phyloP scores from a whole-genome alignment of 805 yeast genomes.

The Maudiozyma saulgeensis region DNA sequence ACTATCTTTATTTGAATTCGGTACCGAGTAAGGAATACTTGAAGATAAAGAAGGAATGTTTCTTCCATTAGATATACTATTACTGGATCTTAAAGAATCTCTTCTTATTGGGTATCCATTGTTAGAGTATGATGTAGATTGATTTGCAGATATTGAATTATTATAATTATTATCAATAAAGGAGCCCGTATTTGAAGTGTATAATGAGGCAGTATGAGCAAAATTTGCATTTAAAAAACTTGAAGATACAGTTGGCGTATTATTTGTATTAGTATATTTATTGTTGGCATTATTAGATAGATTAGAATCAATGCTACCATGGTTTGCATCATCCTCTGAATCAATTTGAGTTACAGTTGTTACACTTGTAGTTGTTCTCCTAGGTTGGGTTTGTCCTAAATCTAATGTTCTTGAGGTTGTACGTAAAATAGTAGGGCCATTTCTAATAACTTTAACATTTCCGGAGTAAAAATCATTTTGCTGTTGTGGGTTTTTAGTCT shows the following conservation, averaged over 20 bases:
- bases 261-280: conserved; percentile 1
- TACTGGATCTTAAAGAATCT: conserved; percentile 8
- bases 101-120: conserved; percentile 25
- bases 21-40: conserved; percentile 62
- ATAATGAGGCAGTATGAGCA: conserved; percentile 29
- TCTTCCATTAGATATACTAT: conserved; percentile 8
- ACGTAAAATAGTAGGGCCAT: conserved; percentile 5
- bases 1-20: conserved; percentile 43
- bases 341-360: conserved; percentile 24
- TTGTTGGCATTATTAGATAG: not conserved
- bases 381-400: conserved; percentile 7
- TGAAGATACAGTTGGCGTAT: conserved; percentile 13
- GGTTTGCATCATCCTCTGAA: conserved; percentile 17
- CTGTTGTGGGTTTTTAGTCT: not conserved
- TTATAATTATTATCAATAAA: conserved; percentile 12
- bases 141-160: not conserved
- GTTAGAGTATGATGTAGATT: not conserved
- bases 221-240: conserved; percentile 28
- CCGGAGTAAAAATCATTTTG: not conserved
- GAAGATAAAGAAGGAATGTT: conserved; percentile 41
- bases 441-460: not conserved
- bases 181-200: conserved; percentile 14
- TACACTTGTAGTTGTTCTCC: conserved; percentile 18
- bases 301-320: not conserved
- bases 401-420: conserved; percentile 13